Base-by-base conservation (phyloP, 768 basidiomycete genomes). In the Asterophora lycoperdoides region DNA sequence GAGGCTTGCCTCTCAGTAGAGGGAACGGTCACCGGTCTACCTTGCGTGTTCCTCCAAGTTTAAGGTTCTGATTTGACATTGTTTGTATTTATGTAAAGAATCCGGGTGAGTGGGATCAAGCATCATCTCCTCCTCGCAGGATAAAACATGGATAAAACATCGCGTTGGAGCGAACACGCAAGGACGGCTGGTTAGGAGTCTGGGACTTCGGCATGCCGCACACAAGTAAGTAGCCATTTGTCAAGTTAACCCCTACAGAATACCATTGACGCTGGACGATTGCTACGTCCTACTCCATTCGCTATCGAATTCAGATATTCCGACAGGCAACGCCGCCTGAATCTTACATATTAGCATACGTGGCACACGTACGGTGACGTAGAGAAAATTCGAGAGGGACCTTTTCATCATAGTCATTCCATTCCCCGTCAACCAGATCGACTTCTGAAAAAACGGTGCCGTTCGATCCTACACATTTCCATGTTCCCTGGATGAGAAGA, bases 381-480 rank as follows among this genome's bases (percentile, higher is more conserved):
- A 33, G 52, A 41, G 7, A 18, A 38, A 49, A 10, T 9, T 20
- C 28, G 36, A 28, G 8, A 17, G 30, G 67, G 37, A 85, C 92
- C 78, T 93, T 91, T 64, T 95, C 92, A 56, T 95, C 92, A 56
- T 95, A 95, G 58, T 93, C 92, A 10, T 73, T 79, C 93, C 93
- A 95, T 62, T 84, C 81, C 3, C 73, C 78, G 20, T 84, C 81
- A 1, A 63, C 64, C 35, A 90, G 68, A 28, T 84, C 81, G n/a
- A 89, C 74, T 2, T 89, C 80, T 8, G 68, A 41, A 60, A 93
- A 93, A 4, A 62, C 46, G 0, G 77, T 77, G 5, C 78, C 77
- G 1, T 72, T 77, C 4, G 61, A 63, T 6, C 93, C 92, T 36
- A 73, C 72, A 56, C 88, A 90, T 58, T 75, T 80, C 92, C 92